These are phyloP conservation scores for Saprolegnia diclina DNA, from an alignment of 352 stramenopile genomes.

Conservation along the genomic window DNA sequence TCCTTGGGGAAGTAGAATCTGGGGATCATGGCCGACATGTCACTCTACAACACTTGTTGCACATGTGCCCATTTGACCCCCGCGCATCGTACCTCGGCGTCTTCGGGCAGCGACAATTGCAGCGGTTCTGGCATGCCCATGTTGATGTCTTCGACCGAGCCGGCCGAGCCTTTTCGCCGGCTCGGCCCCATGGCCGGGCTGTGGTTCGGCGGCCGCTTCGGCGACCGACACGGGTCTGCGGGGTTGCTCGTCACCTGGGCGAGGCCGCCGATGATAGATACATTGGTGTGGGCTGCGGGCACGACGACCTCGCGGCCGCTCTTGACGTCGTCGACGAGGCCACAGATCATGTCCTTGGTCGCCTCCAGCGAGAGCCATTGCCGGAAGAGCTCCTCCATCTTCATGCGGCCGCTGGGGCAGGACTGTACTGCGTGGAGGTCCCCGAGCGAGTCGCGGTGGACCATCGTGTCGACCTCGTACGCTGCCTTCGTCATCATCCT, in stretches of 20 bases:
- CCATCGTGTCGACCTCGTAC: slow-evolving; percentile 22
- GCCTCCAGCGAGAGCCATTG: slow-evolving; percentile 83
- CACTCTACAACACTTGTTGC: neutral
- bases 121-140: slow-evolving; percentile 21
- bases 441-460: slow-evolving; percentile 13
- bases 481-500: slow-evolving; percentile 25
- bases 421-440: slow-evolving; percentile 36
- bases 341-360: slow-evolving; percentile 82
- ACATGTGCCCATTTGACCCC: neutral
- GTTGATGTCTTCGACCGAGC: slow-evolving; percentile 19
- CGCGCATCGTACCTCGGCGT: neutral
- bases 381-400: slow-evolving; percentile 85
- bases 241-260: neutral
- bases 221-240: slow-evolving; percentile 40
- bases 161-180: slow-evolving; percentile 21
- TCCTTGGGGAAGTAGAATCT: slow-evolving; percentile 69
- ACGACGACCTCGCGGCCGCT: slow-evolving; percentile 33
- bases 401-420: slow-evolving; percentile 71
- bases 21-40: slow-evolving; percentile 37
- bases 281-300: neutral
- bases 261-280: slow-evolving; percentile 24
- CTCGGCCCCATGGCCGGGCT: slow-evolving; percentile 7
- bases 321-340: slow-evolving; percentile 70
- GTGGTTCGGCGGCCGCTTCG: slow-evolving; percentile 77
- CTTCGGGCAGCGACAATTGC: slow-evolving; percentile 24